A percentile compares a stretch with the other conserved stretches of the same genome.
Evolutionary conservation across 495 filamentous ascomycete genomes (phyloP).

Genomic region (Aspergillus leporis): DNA sequence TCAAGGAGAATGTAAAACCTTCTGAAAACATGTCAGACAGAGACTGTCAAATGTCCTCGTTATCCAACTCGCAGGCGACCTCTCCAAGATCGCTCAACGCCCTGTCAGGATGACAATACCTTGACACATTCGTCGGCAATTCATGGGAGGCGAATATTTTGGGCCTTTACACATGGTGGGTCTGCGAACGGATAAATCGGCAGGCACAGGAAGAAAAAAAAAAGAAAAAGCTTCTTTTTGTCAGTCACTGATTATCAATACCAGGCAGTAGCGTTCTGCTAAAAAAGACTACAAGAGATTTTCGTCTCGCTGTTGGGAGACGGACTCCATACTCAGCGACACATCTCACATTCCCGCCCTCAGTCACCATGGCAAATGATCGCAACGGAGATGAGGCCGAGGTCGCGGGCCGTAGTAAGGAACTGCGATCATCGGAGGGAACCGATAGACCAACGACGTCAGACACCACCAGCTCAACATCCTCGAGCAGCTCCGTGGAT

Average conservation of each 20-base stretch:
- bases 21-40: no score
- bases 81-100: no score
- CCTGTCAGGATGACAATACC: no score
- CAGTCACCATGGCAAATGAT: neutral
- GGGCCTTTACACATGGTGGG: neutral
- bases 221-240: neutral
- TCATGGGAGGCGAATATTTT: neutral
- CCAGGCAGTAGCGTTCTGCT: no score
- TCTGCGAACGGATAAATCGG: constrained; percentile 2
- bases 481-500: constrained; percentile 33
- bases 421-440: neutral
- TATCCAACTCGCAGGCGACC: no score
- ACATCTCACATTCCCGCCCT: neutral
- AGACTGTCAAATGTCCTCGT: no score
- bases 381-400: neutral
- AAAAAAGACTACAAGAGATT: no score
- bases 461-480: constrained; percentile 21
- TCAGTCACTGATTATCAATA: neutral
- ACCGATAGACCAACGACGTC: constrained; percentile 15
- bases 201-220: neutral
- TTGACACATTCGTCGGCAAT: neutral
- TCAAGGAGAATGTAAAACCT: no score
- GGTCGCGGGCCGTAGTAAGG: neutral
- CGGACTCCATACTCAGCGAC: neutral
- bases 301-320: neutral